Conservation (phyloP, 1,139 yeast species). For the Suhomyces atakaporum region DNA sequence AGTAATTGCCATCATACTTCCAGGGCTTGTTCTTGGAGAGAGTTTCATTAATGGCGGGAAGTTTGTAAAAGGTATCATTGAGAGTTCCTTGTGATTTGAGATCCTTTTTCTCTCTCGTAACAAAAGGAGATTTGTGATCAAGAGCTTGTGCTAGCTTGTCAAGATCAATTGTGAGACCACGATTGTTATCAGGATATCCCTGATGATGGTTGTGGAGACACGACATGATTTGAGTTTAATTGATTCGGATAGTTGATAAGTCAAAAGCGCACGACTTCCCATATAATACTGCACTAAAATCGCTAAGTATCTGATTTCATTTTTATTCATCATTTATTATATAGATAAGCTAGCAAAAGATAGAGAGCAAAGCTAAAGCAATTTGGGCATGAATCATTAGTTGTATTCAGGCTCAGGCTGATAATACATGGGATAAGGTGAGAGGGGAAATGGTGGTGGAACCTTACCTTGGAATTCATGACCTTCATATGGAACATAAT, state of each 20-base stretch:
- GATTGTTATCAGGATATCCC: neutral
- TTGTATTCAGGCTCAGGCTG: conserved; percentile 10
- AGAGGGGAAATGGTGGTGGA: conserved; percentile 9
- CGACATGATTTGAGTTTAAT: no score
- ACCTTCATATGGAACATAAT: conserved; percentile 13
- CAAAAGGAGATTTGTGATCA: neutral
- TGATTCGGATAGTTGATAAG: no score
- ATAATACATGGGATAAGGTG: conserved; percentile 13
- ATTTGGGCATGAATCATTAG: neutral
- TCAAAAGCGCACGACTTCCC: no score
- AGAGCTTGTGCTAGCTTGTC: conserved; percentile 11
- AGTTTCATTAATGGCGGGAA: conserved; percentile 16
- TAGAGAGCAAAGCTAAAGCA: neutral
- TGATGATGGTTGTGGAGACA: conserved; percentile 2
- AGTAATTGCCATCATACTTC: conserved; percentile 56
- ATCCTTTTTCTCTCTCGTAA: neutral
- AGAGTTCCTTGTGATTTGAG: conserved; percentile 1
- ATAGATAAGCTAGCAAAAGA: neutral
- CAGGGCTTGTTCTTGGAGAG: conserved; percentile 35
- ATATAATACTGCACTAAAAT: no score
- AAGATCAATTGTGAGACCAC: conserved; percentile 10
- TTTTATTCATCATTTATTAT: no score
- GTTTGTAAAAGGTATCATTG: conserved; percentile 9
- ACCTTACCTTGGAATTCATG: conserved; percentile 8
- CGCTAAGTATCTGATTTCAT: no score